Percentiles rank a stretch among this genome's conserved stretches.
These are phyloP conservation scores for Fusarium humuli DNA, from an alignment of 2,329 filamentous ascomycete genomes.

Conservation along the genomic window DNA sequence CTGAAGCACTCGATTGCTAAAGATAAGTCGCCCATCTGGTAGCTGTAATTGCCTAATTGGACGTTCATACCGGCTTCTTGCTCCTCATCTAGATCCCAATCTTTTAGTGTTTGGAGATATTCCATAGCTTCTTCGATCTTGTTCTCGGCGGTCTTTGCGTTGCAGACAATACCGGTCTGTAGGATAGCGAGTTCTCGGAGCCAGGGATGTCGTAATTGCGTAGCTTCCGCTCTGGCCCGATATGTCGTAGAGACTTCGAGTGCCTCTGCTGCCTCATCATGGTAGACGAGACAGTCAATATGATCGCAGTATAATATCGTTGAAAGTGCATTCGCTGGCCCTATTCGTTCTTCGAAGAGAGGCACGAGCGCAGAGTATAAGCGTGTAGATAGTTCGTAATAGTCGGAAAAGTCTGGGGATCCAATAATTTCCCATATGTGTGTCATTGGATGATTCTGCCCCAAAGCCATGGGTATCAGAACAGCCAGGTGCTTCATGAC, in stretches of 20 bases:
- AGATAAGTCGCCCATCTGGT: conserved; percentile 44
- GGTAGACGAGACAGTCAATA: conserved; percentile 50
- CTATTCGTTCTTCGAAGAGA: conserved; percentile 48
- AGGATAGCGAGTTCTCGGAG: conserved; percentile 49
- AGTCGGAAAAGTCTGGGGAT: conserved; percentile 48
- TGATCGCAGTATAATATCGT: conserved; percentile 52
- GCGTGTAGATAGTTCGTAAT: conserved; percentile 49
- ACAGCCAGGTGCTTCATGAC: conserved; percentile 49
- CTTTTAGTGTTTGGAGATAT: conserved; percentile 46
- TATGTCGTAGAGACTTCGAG: conserved; percentile 48
- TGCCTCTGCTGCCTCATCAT: conserved; percentile 44
- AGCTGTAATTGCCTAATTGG: conserved; percentile 51
- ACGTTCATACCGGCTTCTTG: conserved; percentile 49
- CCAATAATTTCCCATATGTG: conserved; percentile 50
- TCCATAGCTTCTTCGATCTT: conserved; percentile 48
- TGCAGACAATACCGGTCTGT: conserved; percentile 49
- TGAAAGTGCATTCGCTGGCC: conserved; percentile 50
- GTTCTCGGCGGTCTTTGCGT: conserved; percentile 47
- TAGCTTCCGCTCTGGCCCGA: conserved; percentile 46
- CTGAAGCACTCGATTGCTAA: conserved; percentile 48
- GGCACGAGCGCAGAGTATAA: conserved; percentile 50
- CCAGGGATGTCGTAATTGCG: conserved; percentile 48
- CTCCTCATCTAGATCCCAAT: conserved; percentile 48
- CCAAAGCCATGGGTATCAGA: conserved; percentile 49
- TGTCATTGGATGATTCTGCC: conserved; percentile 47